phyloP scores from a whole-genome alignment of 176 grass and related monocot genomes.

The Thinopyrum elongatum region DNA sequence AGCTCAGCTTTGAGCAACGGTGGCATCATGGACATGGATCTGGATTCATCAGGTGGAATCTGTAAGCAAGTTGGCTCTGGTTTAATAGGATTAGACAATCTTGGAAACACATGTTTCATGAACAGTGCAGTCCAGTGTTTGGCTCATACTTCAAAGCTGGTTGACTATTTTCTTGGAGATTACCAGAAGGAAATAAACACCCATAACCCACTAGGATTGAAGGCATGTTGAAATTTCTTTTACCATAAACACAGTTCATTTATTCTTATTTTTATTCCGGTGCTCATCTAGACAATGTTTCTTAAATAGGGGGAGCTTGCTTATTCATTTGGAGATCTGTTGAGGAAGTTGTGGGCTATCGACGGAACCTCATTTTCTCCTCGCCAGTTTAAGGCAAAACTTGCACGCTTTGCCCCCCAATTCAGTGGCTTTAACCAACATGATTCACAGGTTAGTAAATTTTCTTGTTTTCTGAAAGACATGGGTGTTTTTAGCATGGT shows the following conservation, averaged over 20 bases:
- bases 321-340: constrained; percentile 85
- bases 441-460: constrained; percentile 79
- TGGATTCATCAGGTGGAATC: constrained; percentile 52
- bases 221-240: constrained; percentile 46
- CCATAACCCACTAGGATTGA: constrained; percentile 75
- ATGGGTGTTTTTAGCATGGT: neutral
- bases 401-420: constrained; percentile 87
- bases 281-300: constrained; percentile 20
- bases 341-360: constrained; percentile 80
- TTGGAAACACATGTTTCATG: constrained; percentile 99
- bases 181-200: constrained; percentile 80
- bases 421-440: constrained; percentile 97
- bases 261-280: constrained; percentile 11
- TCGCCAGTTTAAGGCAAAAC: constrained; percentile 72
- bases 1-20: constrained; percentile 54
- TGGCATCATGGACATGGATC: constrained; percentile 25
- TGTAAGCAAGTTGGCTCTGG: constrained; percentile 64
- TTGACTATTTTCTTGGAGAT: constrained; percentile 88
- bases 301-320: constrained; percentile 82
- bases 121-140: constrained; percentile 96
- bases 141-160: constrained; percentile 84
- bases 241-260: constrained; percentile 15
- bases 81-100: constrained; percentile 84
- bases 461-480: constrained; percentile 10
- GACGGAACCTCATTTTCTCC: constrained; percentile 71